phyloP scores from a whole-genome alignment of 148 eudicot genomes.

The Dysphania ambrosioides region DNA sequence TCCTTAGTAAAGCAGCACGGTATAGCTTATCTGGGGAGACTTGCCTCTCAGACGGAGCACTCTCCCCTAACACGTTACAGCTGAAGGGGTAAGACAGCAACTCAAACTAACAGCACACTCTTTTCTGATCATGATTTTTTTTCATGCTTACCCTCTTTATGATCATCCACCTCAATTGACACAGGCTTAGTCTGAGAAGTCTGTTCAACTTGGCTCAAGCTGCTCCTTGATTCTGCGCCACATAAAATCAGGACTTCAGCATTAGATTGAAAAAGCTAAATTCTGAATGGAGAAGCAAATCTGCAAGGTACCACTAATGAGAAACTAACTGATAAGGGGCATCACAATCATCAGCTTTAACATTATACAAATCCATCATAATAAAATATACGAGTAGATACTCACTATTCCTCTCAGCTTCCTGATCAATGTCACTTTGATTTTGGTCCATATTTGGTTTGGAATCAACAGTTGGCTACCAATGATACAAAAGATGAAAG shows the following conservation, averaged over 20 bases:
- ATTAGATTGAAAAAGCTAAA: background rate
- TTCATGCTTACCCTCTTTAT: slow-evolving; percentile 72
- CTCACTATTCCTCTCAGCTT: slow-evolving; percentile 33
- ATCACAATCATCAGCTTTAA: background rate
- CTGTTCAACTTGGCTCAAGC: slow-evolving; percentile 43
- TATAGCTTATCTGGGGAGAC: slow-evolving; percentile 95
- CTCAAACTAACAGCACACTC: slow-evolving; percentile 55
- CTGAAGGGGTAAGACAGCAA: slow-evolving; percentile 63
- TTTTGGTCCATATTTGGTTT: slow-evolving; percentile 38
- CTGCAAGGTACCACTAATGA: background rate
- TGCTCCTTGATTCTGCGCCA: slow-evolving; percentile 41
- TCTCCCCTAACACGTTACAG: slow-evolving; percentile 83
- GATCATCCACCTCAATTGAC: slow-evolving; percentile 38
- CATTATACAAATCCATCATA: slow-evolving; percentile 8
- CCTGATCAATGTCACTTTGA: slow-evolving; percentile 29
- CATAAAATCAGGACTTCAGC: slow-evolving; percentile 16
- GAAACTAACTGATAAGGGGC: background rate
- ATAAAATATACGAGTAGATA: slow-evolving; percentile 9
- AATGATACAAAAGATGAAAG: slow-evolving; percentile 12
- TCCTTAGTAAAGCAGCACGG: slow-evolving; percentile 88
- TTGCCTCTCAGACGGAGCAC: slow-evolving; percentile 83
- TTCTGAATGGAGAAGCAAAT: background rate
- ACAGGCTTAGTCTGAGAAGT: slow-evolving; percentile 30
- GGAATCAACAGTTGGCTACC: slow-evolving; percentile 36
- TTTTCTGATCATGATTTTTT: slow-evolving; percentile 59